Evolutionary conservation across 2,329 filamentous ascomycete genomes (phyloP), one percentile per base, ranked within the genome.

Genomic region (Endoconidiophora laricicola): DNA sequence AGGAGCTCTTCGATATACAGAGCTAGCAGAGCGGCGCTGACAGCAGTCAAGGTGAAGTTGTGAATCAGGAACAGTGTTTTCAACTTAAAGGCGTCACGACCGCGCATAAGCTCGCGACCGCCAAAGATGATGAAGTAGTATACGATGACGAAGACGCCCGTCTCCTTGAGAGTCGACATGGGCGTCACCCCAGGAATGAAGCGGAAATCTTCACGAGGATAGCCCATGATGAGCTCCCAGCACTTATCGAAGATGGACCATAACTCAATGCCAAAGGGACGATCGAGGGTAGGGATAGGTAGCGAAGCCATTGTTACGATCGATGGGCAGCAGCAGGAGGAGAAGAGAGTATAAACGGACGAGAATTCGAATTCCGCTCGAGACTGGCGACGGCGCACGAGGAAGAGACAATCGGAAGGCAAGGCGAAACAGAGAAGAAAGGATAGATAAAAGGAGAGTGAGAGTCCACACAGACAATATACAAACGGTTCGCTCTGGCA

Each of bases 111-210:
- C 68, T 93, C 86, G 57, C 90, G 78, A 54, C 90, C 91, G 56
- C 88, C 88, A 58, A 96, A 93, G 61, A 96, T 91, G 69, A 94
- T 72, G 58, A 83, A 69, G 67, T 96, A 96, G 80, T 96, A 98
- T 63, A 84, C 69, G 61, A 86, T 69, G 59, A 95, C 81, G 63
- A 87, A 82, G 58, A 83, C 76, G 53, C 78, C 76, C 46, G 86
- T 90, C 67, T 85, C 79, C 66, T 82, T 83, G 60, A 95, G 71
- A 3, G 88, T 95, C 50, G 88, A 94, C 76, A 96, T 82, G 55
- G 86, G 84, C 26, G 88, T 95, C 65, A 79, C 70, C 60, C 86
- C 86, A 41, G 80, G 74, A 54, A 79, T 72, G 67, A 96, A 96
- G 57, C 75, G 70, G 70, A 96, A 96, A 55, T 95, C 80, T 58